Base-by-base conservation (phyloP, 1,284 basidiomycete species). In the Amylostereum chailletii region DNA sequence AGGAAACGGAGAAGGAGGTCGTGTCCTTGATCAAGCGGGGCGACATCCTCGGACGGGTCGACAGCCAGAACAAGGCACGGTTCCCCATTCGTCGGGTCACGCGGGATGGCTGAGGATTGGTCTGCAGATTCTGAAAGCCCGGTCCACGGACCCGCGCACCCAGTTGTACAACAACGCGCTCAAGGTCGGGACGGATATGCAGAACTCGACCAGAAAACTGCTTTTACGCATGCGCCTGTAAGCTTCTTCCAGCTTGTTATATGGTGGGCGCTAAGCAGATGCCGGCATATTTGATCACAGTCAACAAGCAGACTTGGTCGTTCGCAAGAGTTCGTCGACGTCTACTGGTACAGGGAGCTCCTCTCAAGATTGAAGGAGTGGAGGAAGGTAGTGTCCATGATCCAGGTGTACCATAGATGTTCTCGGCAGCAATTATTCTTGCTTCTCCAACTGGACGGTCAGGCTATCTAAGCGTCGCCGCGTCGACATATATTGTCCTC, bases 191-290 rank as follows among this genome's bases (percentile, higher is more conserved):
- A 67, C 69, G 9, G 77, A 84, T 42, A 85, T 88, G 54, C 78
- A 86, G 58, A 69, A 75, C 26, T 75, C 82, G 46, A 89, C 90
- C 57, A 71, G 81, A 53, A 89, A 90, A 60, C 62, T 91, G 33
- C 65, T 93, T 39, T 66, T 90, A 52, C 74, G 90, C 48, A 86
- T 91, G 81, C 71, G 78, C 58, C 62, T 90, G 83, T 88, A 58
- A 59, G 83, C 70, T 2, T 29, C 42, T 36, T 47, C 30, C 46
- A 19, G 37, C 39, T 42, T 41, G 37, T 38, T 7, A 26, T 51
- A 45, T 48, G 32, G 51, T 50, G 33, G 58, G 52, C 49, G 50
- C 36, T 43, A 49, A 33, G 19, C 50, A 49, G 51, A 59, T 40
- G 48, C 51, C 49, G n/a, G 9, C 50, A 5, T 2, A 8, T 27